phyloP scores from a whole-genome alignment of 106 monocot species.

The Dendrobium officinale region DNA sequence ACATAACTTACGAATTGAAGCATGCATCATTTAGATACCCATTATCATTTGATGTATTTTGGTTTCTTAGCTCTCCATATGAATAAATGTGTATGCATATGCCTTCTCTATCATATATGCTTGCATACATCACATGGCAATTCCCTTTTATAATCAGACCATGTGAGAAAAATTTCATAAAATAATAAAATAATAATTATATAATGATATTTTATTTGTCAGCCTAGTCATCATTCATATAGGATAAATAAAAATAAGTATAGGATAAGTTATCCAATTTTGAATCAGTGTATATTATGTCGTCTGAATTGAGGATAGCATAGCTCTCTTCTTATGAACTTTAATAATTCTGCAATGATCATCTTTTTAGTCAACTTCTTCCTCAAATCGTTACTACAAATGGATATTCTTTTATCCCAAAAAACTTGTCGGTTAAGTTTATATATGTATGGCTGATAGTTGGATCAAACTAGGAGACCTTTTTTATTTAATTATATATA shows the following conservation, averaged over 20 bases:
- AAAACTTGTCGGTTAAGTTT: neutral
- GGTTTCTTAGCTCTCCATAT: no score
- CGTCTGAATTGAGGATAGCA: neutral
- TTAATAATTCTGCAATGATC: neutral
- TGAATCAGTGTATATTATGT: neutral
- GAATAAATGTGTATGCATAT: no score
- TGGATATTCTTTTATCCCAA: neutral
- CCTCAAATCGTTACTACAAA: neutral
- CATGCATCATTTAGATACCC: no score
- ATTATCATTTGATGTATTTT: no score
- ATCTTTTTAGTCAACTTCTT: neutral
- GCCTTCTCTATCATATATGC: no score
- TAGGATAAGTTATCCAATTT: slow-evolving; percentile 1
- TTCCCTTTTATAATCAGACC: neutral
- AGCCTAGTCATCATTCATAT: neutral
- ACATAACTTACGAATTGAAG: no score
- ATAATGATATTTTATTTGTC: neutral
- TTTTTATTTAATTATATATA: no score
- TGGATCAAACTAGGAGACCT: no score
- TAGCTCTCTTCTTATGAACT: neutral
- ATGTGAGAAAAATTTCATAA: neutral
- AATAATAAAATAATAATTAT: neutral
- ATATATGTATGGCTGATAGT: no score
- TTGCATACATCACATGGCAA: no score
- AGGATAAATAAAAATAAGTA: slow-evolving; percentile 1